Conservation (phyloP, 805 yeast genomes). For the Kregervanrija pseudodelftensis region DNA sequence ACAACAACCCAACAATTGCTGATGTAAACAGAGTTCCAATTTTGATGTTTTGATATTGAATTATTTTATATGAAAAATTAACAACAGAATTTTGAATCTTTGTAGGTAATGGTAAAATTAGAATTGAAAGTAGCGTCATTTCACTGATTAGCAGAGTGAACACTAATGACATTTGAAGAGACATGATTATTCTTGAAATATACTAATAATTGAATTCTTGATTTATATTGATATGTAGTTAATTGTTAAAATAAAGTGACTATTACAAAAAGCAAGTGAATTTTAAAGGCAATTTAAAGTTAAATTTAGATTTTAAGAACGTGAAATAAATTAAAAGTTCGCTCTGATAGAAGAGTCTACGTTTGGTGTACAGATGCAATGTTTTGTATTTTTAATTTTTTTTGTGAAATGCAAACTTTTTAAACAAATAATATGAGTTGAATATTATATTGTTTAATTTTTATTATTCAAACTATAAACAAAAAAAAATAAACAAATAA, state of each 20-base stretch:
- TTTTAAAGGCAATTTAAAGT: not conserved
- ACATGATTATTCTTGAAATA: conserved; percentile 14
- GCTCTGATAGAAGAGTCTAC: not conserved
- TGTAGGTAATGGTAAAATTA: conserved; percentile 46
- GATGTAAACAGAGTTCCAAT: conserved; percentile 36
- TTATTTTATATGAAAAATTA: conserved; percentile 23
- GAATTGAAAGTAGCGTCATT: conserved; percentile 34
- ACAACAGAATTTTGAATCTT: conserved; percentile 33
- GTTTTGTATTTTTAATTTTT: no score
- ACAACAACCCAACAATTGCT: conserved; percentile 35
- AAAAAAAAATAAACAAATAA: not conserved
- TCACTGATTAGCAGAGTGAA: conserved; percentile 39
- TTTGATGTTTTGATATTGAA: conserved; percentile 30
- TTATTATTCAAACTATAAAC: no score
- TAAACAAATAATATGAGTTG: no score
- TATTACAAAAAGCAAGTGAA: no score
- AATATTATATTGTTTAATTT: no score
- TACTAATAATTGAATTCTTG: not conserved
- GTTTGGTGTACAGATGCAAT: no score
- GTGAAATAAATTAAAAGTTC: not conserved
- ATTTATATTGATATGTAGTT: not conserved
- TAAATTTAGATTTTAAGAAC: not conserved
- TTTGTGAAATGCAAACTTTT: no score
- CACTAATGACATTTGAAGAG: conserved; percentile 25
- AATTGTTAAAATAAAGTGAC: not conserved